These are phyloP conservation scores for Cyberlindnera maclurae DNA, from an alignment of 805 yeast genomes.

Conservation along the genomic window DNA sequence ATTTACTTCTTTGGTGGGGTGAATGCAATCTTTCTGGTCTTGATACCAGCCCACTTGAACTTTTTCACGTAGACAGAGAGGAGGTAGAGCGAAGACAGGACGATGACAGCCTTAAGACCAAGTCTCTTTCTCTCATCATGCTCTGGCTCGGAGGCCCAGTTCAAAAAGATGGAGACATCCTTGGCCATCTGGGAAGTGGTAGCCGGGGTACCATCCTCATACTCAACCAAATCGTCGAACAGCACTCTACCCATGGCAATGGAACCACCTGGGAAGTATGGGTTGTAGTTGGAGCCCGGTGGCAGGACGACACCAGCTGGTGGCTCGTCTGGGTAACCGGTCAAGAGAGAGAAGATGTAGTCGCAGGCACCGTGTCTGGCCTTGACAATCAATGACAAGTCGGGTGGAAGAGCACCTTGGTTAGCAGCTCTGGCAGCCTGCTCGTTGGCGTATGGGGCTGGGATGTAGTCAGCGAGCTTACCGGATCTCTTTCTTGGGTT, in stretches of 20 bases:
- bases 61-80: constrained; percentile 88
- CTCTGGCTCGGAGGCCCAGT: constrained; percentile 99
- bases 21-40: constrained; percentile 89
- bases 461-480: constrained; percentile 91
- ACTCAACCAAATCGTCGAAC: constrained; percentile 95
- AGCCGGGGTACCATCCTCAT: constrained; percentile 98
- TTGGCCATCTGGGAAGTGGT: constrained; percentile 99
- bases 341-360: constrained; percentile 88
- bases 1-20: constrained; percentile 78
- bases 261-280: constrained; percentile 99
- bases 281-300: constrained; percentile 95
- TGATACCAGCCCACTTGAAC: constrained; percentile 96
- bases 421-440: constrained; percentile 99
- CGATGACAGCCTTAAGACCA: constrained; percentile 88
- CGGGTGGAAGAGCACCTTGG: constrained; percentile 99
- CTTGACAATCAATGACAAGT: constrained; percentile 92
- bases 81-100: constrained; percentile 72
- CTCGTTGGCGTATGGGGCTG: constrained; percentile 94
- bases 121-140: constrained; percentile 96
- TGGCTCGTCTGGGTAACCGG: constrained; percentile 98
- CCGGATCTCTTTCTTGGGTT: constrained; percentile 97
- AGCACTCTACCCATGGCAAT: constrained; percentile 99
- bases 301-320: constrained; percentile 96
- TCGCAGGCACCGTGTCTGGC: constrained; percentile 99
- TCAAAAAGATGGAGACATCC: constrained; percentile 91